phyloP scores from a whole-genome alignment of 306 rosid species.

The Cicer pinnatifidum region DNA sequence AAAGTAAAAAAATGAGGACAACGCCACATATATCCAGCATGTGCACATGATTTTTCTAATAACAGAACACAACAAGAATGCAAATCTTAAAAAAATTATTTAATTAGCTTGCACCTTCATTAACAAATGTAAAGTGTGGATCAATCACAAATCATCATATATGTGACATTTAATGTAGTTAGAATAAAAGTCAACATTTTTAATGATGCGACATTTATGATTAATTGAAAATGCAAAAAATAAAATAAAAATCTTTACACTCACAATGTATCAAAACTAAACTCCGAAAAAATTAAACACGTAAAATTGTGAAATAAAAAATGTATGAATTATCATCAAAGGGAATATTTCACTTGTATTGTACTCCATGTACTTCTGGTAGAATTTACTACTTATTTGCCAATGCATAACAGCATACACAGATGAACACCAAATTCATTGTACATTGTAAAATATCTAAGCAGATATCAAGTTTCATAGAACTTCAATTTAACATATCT shows the following conservation, averaged over 20 bases:
- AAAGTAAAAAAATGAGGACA: conserved; percentile 11
- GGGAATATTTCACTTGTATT: neutral
- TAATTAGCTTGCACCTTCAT: neutral
- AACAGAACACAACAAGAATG: neutral
- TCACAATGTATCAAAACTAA: neutral
- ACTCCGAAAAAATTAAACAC: conserved; percentile 6
- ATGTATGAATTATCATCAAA: neutral
- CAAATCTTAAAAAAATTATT: neutral
- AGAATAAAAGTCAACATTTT: neutral
- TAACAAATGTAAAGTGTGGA: neutral
- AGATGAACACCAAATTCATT: conserved; percentile 4
- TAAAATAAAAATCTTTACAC: neutral
- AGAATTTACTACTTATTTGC: conserved; percentile 16
- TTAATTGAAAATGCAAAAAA: neutral
- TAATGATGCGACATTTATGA: neutral
- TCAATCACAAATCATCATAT: neutral
- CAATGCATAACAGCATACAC: conserved; percentile 6
- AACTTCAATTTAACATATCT: conserved; percentile 17
- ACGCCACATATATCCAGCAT: conserved; percentile 17
- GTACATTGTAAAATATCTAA: neutral
- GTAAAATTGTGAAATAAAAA: conserved; percentile 21
- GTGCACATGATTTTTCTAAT: conserved; percentile 9
- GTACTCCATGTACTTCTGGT: neutral
- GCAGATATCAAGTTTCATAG: conserved; percentile 24
- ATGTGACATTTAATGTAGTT: neutral